Conservation (phyloP, 257 asterid genomes). For the Solanum rostratum region DNA sequence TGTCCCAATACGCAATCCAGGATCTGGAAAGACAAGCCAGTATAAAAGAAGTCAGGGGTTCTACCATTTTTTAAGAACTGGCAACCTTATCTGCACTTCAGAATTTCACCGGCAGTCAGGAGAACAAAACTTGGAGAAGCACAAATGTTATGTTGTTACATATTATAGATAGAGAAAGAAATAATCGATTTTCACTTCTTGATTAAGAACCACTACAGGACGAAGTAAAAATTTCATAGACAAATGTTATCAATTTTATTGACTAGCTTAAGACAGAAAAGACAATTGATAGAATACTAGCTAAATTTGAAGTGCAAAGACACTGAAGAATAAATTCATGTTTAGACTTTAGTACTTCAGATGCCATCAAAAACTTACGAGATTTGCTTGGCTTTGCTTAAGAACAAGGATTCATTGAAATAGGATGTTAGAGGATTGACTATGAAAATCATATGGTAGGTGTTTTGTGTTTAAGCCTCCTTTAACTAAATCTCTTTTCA, state of each 20-base stretch:
- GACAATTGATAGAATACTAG: background rate
- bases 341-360: background rate
- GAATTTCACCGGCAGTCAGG: background rate
- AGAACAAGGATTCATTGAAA: background rate
- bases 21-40: conserved; percentile 32
- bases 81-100: background rate
- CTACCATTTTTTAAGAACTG: background rate
- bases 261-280: background rate
- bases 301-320: background rate
- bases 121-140: background rate
- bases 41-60: background rate
- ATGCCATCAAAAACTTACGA: background rate
- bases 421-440: background rate
- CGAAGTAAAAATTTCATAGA: background rate
- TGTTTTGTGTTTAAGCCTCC: background rate
- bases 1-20: conserved; percentile 89
- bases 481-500: background rate
- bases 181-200: background rate
- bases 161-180: background rate
- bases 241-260: background rate
- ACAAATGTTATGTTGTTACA: background rate
- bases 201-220: background rate
- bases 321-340: background rate
- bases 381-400: background rate
- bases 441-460: background rate